Base-by-base conservation (phyloP, 768 basidiomycete genomes). In the Lactarius vividus region DNA sequence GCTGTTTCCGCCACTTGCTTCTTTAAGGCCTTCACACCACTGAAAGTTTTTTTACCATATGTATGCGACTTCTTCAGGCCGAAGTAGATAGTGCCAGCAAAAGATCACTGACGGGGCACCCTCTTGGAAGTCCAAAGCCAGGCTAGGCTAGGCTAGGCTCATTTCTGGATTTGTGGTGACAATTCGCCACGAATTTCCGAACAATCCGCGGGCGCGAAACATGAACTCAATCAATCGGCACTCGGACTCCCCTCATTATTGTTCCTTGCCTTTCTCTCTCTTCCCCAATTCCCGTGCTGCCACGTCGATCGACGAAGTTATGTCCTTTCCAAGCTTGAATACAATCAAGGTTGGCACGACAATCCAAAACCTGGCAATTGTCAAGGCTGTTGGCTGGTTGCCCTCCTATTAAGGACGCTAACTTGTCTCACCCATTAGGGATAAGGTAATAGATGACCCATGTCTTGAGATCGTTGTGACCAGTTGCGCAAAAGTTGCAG, bases 401-500 rank as follows among this genome's bases (percentile, higher is more conserved):
- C 13, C 28, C 23, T 53, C 46, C 33, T 20, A 26, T 26, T 39
- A 15, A 52, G 35, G 55, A 52, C 35, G 56, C 37, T 35, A 55
- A 23, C 28, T 29, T 59, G 18, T 66, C 88, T 59, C 70, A 91
- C 91, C 89, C 91, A 69, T 94, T 94, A 0, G 93, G 91, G 54
- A 92, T 72, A 62, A 92, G 79, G 85, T 86, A 96, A 60, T 84
- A 83, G 23, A 85, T 57, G 31, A 90, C 23, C 52, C 90, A 74
- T 37, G 82, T 80, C 54, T 72, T 68, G 28, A 77, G 62, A 13
- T 79, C 71, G 72, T 95, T 96, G 73, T 96, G 94, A 10, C 92
- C 92, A 33, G 88, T 78, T 11, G 84, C 79, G 71, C 92, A 94
- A 58, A 79, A 86, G 3, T 82, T 81, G 74, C 91, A 92, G 72